Evolutionary conservation across 176 grass and related monocot genomes (phyloP).

Genomic region (Poa annua): DNA sequence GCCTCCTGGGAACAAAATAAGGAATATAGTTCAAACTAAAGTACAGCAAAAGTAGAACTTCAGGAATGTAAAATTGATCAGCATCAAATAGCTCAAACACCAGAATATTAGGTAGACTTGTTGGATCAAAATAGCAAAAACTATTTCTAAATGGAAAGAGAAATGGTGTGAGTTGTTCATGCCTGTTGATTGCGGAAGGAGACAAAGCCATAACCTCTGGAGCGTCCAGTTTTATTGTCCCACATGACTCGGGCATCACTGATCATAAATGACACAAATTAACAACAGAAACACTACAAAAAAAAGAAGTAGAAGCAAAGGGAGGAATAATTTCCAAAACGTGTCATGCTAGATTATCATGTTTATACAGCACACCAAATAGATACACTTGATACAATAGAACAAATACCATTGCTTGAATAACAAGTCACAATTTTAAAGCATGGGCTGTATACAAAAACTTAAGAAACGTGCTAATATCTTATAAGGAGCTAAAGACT

Average conservation of each 20-base stretch:
- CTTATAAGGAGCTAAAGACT: slow-evolving; percentile 55
- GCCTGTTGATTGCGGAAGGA: slow-evolving; percentile 85
- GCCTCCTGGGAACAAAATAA: neutral
- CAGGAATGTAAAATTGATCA: neutral
- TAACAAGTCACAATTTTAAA: neutral
- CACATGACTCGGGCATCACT: slow-evolving; percentile 92
- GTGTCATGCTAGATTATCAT: slow-evolving; percentile 24
- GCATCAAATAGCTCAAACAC: slow-evolving; percentile 33
- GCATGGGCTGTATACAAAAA: slow-evolving; percentile 1
- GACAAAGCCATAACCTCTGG: slow-evolving; percentile 91
- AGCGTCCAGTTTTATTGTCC: slow-evolving; percentile 90
- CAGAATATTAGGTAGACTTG: slow-evolving; percentile 18
- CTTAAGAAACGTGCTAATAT: slow-evolving; percentile 30
- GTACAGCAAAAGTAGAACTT: neutral
- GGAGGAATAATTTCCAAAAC: slow-evolving; percentile 17
- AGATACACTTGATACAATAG: slow-evolving; percentile 31
- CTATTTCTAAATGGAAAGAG: slow-evolving; percentile 33
- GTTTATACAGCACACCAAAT: slow-evolving; percentile 19
- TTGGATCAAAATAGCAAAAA: slow-evolving; percentile 21
- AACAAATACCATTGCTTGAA: slow-evolving; percentile 11
- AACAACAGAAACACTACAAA: slow-evolving; percentile 34
- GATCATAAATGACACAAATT: slow-evolving; percentile 42
- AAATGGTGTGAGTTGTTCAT: slow-evolving; percentile 30
- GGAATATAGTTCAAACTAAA: slow-evolving; percentile 9
- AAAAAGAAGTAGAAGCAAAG: slow-evolving; percentile 32